Evolutionary conservation across 306 rosid genomes (phyloP).

Genomic region (Trichosanthes truncata): DNA sequence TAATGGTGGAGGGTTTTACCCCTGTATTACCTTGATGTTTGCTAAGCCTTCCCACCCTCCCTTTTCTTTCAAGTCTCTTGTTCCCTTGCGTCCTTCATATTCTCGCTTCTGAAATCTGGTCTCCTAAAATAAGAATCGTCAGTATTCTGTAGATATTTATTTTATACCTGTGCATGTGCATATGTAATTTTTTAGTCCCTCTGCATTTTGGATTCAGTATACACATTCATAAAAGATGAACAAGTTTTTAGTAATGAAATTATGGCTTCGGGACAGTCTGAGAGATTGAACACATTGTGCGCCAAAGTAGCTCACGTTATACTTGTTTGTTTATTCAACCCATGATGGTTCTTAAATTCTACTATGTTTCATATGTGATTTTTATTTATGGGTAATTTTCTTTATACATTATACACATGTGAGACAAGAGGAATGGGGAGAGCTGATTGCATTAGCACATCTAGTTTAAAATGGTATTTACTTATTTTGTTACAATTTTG

Average conservation of each 20-base stretch:
- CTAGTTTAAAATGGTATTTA: background rate
- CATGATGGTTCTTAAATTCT: background rate
- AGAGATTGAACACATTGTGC: background rate
- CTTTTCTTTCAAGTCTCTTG: background rate
- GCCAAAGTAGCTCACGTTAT: background rate
- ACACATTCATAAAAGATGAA: background rate
- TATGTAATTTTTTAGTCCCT: background rate
- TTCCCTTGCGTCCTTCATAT: background rate
- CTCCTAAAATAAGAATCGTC: background rate
- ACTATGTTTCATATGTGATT: background rate
- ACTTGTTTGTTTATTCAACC: background rate
- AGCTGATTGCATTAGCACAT: background rate
- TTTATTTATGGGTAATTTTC: background rate
- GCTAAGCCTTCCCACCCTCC: background rate
- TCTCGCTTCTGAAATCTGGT: background rate
- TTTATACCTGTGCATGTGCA: background rate
- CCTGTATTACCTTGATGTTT: background rate
- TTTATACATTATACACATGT: background rate
- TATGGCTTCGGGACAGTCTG: background rate
- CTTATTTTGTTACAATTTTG: background rate
- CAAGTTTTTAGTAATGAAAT: background rate
- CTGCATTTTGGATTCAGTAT: background rate
- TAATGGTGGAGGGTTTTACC: background rate
- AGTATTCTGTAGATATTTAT: background rate
- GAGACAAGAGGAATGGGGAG: background rate